These are phyloP conservation scores for Mytilinidion resinicola DNA, from an alignment of 495 filamentous ascomycete species.

Conservation along the genomic window DNA sequence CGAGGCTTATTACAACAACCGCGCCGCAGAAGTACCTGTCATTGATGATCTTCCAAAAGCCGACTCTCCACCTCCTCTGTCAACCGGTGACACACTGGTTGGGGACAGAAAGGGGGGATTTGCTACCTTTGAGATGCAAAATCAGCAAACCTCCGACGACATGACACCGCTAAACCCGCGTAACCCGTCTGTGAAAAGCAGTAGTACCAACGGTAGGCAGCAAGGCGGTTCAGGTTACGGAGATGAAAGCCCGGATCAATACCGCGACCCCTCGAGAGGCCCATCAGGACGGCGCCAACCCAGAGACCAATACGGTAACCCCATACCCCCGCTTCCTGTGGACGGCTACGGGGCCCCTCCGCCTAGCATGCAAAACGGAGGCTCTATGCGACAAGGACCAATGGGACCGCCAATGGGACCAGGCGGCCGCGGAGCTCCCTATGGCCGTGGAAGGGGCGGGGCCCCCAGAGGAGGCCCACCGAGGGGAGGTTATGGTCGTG, in stretches of 20 bases:
- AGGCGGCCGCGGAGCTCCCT: slow-evolving; percentile 39
- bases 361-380: slow-evolving; percentile 40
- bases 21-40: slow-evolving; percentile 47
- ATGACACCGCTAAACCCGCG: slow-evolving; percentile 70
- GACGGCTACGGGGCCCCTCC: slow-evolving; percentile 37
- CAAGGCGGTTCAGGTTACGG: slow-evolving; percentile 7
- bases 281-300: slow-evolving; percentile 31
- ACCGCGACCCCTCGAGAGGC: slow-evolving; percentile 15
- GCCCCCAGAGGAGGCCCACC: slow-evolving; percentile 44
- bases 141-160: slow-evolving; percentile 65
- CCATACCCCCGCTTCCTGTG: slow-evolving; percentile 45
- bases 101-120: slow-evolving; percentile 63
- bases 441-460: slow-evolving; percentile 42
- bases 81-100: slow-evolving; percentile 37
- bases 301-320: slow-evolving; percentile 66
- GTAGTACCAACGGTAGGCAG: slow-evolving; percentile 19
- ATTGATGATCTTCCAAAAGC: slow-evolving; percentile 41
- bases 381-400: background rate
- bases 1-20: slow-evolving; percentile 75
- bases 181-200: slow-evolving; percentile 40
- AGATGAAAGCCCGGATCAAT: slow-evolving; percentile 11
- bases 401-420: background rate
- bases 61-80: slow-evolving; percentile 44
- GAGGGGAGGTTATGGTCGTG: slow-evolving; percentile 25
- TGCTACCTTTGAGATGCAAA: slow-evolving; percentile 64